Evolutionary conservation across 805 yeast species (phyloP).

Genomic region (Phaffomyces opuntiae): DNA sequence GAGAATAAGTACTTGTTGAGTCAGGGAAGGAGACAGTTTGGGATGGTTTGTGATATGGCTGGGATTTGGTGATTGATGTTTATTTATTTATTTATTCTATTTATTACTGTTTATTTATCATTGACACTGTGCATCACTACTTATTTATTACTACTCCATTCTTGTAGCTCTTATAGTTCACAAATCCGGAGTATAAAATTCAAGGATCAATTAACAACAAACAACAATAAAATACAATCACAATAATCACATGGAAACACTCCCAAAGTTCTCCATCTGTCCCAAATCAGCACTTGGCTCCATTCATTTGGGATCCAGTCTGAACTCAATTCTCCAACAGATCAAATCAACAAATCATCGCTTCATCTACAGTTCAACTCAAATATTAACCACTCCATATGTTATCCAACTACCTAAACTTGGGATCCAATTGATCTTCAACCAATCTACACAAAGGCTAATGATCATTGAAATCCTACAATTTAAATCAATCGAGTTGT

Average conservation of each 20-base stretch:
- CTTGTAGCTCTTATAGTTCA: too few species aligned
- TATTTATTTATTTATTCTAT: not conserved
- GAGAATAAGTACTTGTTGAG: slow-evolving; percentile 4
- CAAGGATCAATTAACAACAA: too few species aligned
- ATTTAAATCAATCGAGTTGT: slow-evolving; percentile 3
- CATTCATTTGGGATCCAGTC: slow-evolving; percentile 2
- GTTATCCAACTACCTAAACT: not conserved
- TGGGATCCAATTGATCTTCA: slow-evolving; percentile 2
- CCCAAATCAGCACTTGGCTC: slow-evolving; percentile 1
- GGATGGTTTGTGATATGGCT: too few species aligned
- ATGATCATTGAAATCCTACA: slow-evolving; percentile 12
- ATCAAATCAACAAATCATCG: not conserved
- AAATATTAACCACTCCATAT: not conserved
- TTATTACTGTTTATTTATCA: not conserved
- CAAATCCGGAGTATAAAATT: too few species aligned
- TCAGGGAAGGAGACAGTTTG: slow-evolving; percentile 3
- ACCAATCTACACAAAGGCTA: slow-evolving; percentile 5
- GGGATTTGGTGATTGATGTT: too few species aligned
- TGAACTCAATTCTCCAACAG: slow-evolving; percentile 2
- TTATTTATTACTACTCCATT: too few species aligned
- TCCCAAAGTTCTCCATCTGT: not conserved
- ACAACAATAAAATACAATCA: not conserved
- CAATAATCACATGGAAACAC: too few species aligned
- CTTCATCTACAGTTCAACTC: slow-evolving; percentile 1
- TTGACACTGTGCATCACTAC: too few species aligned